Base-by-base conservation (phyloP, 768 basidiomycete species). In the Hirschioporus abietinus region DNA sequence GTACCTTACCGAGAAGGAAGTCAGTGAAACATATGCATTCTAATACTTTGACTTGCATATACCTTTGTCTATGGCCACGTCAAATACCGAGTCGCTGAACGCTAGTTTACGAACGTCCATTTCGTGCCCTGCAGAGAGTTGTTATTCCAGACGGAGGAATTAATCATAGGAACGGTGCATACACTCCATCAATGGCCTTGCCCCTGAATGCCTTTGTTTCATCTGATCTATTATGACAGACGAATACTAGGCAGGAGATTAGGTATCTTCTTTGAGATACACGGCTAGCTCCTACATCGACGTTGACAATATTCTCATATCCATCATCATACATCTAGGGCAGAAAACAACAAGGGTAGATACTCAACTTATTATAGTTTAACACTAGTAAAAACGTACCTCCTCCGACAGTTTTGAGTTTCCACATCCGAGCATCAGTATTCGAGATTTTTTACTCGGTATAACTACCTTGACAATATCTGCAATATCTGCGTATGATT, bases 51-150 rank as follows among this genome's bases (percentile, higher is more conserved):
- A 20, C 15, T 26, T 1, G 58, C 27, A 62, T 27, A n/a, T 63
- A 83, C 86, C 92, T 84, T 95, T 95, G 76, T 95, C 93, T 63
- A 95, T 88, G 0, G 86, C 92, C 62, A 95, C 80, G 71, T 95
- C 92, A 69, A 95, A 92, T 0, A 82, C 80, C 3, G 77, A 78
- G 61, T 83, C 76, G 3, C 84, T 83, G 65, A 94, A 91, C 12
- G 78, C 75, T 30, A 95, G 77, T 17, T 84, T 74, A 12, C 93
- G 84, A 57, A 95, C 86, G 68, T 95, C 93, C 89, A 92, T 94
- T 76, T 90, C 90, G 65, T 84, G 80, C 93, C 93, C 92, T 93
- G 64, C 57, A 69, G 8, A 23, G 20, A 26, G 20, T 20, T 12
- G 25, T 65, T 65, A 66, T 26, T 23, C 25, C 23, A 23, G 63